phyloP scores from a whole-genome alignment of 2,329 filamentous ascomycete species.

The Ceratocystis huliohia region DNA sequence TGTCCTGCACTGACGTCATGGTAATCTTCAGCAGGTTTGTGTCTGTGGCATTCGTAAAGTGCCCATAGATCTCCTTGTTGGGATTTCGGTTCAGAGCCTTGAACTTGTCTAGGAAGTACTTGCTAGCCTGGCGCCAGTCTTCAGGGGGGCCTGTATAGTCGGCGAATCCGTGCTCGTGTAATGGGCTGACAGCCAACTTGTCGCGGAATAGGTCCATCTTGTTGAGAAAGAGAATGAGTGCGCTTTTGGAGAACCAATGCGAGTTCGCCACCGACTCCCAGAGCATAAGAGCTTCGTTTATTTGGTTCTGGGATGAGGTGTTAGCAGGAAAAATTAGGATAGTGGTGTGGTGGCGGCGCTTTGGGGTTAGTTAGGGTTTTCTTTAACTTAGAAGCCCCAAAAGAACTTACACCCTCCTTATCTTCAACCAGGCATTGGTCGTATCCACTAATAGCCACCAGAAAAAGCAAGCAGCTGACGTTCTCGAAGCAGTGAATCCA shows the following conservation, averaged over 20 bases:
- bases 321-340: slow-evolving; percentile 14
- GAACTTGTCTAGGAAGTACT: slow-evolving; percentile 76
- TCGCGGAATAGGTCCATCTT: slow-evolving; percentile 78
- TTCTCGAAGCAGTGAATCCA: slow-evolving; percentile 97
- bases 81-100: slow-evolving; percentile 58
- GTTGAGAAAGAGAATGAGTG: slow-evolving; percentile 74
- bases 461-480: slow-evolving; percentile 80
- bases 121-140: slow-evolving; percentile 61
- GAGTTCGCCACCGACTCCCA: slow-evolving; percentile 79
- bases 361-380: not conserved
- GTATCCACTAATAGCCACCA: slow-evolving; percentile 91
- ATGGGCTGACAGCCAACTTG: slow-evolving; percentile 58
- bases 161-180: slow-evolving; percentile 61
- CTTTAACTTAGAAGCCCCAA: too few species aligned
- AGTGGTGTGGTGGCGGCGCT: not conserved
- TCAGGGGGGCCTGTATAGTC: slow-evolving; percentile 62
- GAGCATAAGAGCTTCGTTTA: slow-evolving; percentile 78
- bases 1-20: slow-evolving; percentile 76
- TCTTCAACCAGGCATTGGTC: slow-evolving; percentile 95
- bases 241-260: slow-evolving; percentile 72
- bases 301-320: slow-evolving; percentile 55
- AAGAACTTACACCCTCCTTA: slow-evolving; percentile 69
- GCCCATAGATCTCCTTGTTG: slow-evolving; percentile 50
- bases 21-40: slow-evolving; percentile 73
- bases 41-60: slow-evolving; percentile 50